Evolutionary conservation across 1,139 yeast species (phyloP), one percentile per base, ranked within the genome.

Genomic region (Hanseniaspora uvarum): DNA sequence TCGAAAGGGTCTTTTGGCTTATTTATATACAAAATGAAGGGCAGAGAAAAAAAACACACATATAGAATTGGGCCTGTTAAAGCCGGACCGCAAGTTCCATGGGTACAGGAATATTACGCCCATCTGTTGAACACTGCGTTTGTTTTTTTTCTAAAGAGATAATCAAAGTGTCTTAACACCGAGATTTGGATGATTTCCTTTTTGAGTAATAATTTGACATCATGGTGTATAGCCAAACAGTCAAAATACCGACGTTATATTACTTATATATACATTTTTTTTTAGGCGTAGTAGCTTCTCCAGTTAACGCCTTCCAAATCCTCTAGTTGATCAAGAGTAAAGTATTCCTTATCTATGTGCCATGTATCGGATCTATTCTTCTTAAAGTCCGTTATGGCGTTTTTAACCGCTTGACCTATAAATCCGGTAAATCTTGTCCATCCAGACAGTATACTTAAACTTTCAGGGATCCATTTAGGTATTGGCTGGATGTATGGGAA

Each of bases 291-390:
- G 65, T 94, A 94, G 66, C 94, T 86, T 67, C 86, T 85, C 85
- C 95, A 84, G 43, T 89, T 71, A 3, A 92, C 96, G 44, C 98
- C 98, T 66, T 92, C 97, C 55, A 94, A 72, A 66, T 88, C 96
- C 63, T 88, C 94, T 52, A 88, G 73, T 67, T 92, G 95, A 14
- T 83, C 86, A 52, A 77, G 79, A 6, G 81, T 79, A 66, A 94
- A 94, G 7, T 79, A 80, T 61, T 75, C 75, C 57, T 86, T 78
- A 66, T 94, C 98, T 58, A 87, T 77, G 61, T 86, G 95, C 99
- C 99, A 94, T 0, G 96, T 87, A 64, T 94, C 98, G 56, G 89
- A 95, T 60, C 98, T 78, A 5, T 87, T 83, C 70, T 88, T 89
- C 66, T 89, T 92, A 70, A 92, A 94, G 58, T 81, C 83, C 56